These are phyloP conservation scores for Ogataea kodamae DNA, from an alignment of 805 yeast genomes.

Conservation along the genomic window DNA sequence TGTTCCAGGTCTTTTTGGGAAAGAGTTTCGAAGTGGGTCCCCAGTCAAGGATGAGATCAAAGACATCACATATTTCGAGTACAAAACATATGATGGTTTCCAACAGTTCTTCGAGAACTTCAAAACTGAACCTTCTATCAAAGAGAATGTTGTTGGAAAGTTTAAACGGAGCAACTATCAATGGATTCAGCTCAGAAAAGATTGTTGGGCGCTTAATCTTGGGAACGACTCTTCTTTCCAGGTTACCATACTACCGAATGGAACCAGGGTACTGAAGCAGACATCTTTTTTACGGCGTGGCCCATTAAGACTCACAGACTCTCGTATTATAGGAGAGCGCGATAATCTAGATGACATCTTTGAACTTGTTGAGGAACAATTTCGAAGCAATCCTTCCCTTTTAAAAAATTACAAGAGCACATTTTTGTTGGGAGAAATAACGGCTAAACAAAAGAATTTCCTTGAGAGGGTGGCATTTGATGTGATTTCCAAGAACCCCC, in stretches of 20 bases:
- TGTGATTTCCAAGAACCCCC: conserved; percentile 19
- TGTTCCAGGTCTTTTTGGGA: conserved; percentile 14
- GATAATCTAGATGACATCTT: conserved; percentile 20
- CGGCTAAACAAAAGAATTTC: conserved; percentile 24
- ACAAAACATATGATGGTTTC: conserved; percentile 29
- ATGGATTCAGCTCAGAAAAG: conserved; percentile 22
- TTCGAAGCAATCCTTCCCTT: conserved; percentile 10
- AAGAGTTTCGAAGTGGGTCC: conserved; percentile 3
- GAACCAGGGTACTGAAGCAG: conserved; percentile 12
- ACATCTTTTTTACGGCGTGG: conserved; percentile 10
- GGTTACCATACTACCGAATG: conserved; percentile 18
- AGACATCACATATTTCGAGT: conserved; percentile 27
- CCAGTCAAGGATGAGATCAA: background rate
- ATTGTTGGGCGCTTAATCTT: conserved; percentile 24
- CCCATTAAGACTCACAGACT: conserved; percentile 16
- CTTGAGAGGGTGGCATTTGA: conserved; percentile 14
- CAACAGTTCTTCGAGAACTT: conserved; percentile 25
- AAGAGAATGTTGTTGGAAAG: conserved; percentile 13
- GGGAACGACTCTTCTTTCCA: conserved; percentile 17
- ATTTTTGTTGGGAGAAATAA: conserved; percentile 17
- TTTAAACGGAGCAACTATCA: conserved; percentile 14
- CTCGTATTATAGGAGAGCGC: conserved; percentile 10
- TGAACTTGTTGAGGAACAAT: conserved; percentile 14
- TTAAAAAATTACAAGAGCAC: conserved; percentile 7
- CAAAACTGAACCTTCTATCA: conserved; percentile 9